Conservation (phyloP, 1,139 yeast genomes). For the Yamadazyma triangularis region DNA sequence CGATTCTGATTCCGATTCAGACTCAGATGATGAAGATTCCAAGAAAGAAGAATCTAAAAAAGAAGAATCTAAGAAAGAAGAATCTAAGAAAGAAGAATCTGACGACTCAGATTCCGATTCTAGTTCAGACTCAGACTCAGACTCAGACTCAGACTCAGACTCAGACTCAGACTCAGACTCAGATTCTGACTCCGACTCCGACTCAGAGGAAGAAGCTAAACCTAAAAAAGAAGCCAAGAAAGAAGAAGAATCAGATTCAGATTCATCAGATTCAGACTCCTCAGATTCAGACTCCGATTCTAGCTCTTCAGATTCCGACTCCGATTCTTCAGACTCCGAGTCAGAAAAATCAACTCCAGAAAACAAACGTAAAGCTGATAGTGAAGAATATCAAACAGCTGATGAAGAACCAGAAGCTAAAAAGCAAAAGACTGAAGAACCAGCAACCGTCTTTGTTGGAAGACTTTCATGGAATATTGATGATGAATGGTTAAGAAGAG, state of each 20-base stretch:
- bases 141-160: conserved; percentile 10
- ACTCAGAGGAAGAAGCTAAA: conserved; percentile 10
- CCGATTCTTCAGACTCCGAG: conserved; percentile 26
- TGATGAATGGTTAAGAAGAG: conserved; percentile 87
- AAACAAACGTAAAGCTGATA: conserved; percentile 34
- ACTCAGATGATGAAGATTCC: conserved; percentile 5
- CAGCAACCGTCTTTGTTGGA: conserved; percentile 92
- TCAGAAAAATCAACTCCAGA: conserved; percentile 12
- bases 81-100: conserved; percentile 1
- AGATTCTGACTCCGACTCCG: conserved; percentile 19
- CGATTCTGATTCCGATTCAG: conserved; percentile 16
- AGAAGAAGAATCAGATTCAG: conserved; percentile 19
- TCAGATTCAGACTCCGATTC: conserved; percentile 24
- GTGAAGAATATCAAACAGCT: conserved; percentile 18
- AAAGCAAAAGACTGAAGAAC: conserved; percentile 46
- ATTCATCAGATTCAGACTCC: conserved; percentile 7
- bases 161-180: conserved; percentile 14
- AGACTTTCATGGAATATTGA: conserved; percentile 97
- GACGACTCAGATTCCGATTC: conserved; percentile 12
- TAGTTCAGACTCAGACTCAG: conserved; percentile 11
- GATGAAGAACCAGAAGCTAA: conserved; percentile 32
- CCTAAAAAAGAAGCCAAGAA: conserved; percentile 9
- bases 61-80: conserved; percentile 15
- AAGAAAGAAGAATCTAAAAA: conserved; percentile 6
- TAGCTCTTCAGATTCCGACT: conserved; percentile 22